Evolutionary conservation across 345 rosid genomes (phyloP), one percentile per base, ranked within the genome.

Genomic region (Rhodomyrtus tomentosa): DNA sequence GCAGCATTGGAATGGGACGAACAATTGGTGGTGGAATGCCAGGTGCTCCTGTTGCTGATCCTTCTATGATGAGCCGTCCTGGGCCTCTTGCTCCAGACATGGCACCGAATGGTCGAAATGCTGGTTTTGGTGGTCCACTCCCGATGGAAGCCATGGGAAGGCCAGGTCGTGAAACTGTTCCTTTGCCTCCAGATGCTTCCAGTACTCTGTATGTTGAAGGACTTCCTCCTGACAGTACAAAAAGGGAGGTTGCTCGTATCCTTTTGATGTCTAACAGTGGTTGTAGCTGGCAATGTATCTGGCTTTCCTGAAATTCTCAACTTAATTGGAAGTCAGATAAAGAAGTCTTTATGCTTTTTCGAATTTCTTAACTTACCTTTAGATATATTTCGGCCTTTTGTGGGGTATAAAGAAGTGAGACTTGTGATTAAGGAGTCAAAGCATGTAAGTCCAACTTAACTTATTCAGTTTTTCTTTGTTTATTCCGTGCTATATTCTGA

Each of bases 161-260:
- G 90, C 87, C 89, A 13, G 85, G 85, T 79, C 89, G 86, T 27
- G 94, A 93, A 86, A 87, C 87, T 4, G 84, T 89, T 55, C 92
- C 91, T 82, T 85, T 96, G 27, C 96, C 96, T 87, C 93, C 87
- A 16, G 95, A 94, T 92, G 99, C 94, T 80, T 89, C 98, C 82
- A 93, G 87, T 87, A 95, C 98, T 62, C 90, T 94, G 38, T 96
- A 88, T 90, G 95, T 96, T 82, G 99, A 96, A 87, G 96, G 99
- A 51, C 92, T 95, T 87, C 95, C 98, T 86, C 83, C 95, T 80
- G 93, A 93, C 89, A 90, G 92, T 90, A 89, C 92, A 16, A 92
- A 87, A 91, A 91, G 98, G 84, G 96, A 94, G 91, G 96, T 96
- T 83, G 95, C 98, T 40, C 96, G 96, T 96, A 93, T 96, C 99